These are phyloP conservation scores for Hyparrhenia diplandra DNA, from an alignment of 176 grass and related monocot species.

Conservation along the genomic window DNA sequence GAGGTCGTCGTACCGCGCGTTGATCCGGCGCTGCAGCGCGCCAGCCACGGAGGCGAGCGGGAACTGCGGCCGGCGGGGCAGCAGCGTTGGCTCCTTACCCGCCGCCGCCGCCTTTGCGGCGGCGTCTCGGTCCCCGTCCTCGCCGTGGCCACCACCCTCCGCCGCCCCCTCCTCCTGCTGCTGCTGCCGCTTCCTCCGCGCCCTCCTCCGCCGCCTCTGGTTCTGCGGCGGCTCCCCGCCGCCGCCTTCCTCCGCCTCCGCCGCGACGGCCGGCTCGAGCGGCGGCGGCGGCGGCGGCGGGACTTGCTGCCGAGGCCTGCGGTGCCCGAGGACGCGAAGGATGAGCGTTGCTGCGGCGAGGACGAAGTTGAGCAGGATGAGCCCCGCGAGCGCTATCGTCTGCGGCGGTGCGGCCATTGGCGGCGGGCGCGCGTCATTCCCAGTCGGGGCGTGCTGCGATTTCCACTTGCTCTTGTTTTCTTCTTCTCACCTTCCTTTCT, in stretches of 20 bases:
- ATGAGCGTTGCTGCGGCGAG: not conserved
- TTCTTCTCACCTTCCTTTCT: not conserved
- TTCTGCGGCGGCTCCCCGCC: conserved; percentile 4
- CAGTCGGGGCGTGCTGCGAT: not conserved
- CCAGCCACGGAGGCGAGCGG: conserved; percentile 67
- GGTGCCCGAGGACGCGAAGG: not conserved
- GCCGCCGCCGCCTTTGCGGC: not conserved
- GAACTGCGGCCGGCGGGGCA: conserved; percentile 43
- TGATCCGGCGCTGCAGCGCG: conserved; percentile 66
- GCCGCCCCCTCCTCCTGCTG: not conserved
- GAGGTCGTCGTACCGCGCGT: conserved; percentile 76
- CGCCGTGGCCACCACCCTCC: not conserved
- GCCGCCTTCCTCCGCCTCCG: not conserved
- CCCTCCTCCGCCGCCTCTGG: conserved; percentile 40
- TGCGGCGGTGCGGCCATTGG: conserved; percentile 27
- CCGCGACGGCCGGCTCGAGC: not conserved
- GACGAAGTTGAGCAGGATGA: conserved; percentile 12
- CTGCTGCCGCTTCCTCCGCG: conserved; percentile 40
- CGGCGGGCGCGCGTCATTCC: conserved; percentile 58
- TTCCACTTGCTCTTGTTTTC: not conserved
- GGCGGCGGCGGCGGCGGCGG: not conserved
- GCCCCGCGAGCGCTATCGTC: conserved; percentile 8
- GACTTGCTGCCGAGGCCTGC: not conserved
- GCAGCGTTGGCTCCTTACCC: not conserved
- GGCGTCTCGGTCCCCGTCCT: not conserved